These are phyloP conservation scores for Fomitiporia mediterranea DNA, from an alignment of 1,284 basidiomycete genomes.

Conservation along the genomic window DNA sequence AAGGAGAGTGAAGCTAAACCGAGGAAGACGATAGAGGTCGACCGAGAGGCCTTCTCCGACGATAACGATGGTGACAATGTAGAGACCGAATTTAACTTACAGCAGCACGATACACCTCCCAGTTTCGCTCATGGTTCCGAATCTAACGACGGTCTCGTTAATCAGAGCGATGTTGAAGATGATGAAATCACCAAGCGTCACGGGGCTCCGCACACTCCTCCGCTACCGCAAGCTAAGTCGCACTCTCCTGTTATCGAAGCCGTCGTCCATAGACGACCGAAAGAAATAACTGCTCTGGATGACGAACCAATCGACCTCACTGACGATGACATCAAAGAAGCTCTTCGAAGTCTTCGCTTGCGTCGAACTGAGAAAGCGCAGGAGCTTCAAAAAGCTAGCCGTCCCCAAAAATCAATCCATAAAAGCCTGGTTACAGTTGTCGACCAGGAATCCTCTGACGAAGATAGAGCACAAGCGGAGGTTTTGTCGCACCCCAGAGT, in stretches of 20 bases:
- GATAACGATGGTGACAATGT: not conserved
- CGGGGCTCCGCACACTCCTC: not conserved
- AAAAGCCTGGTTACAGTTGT: not conserved
- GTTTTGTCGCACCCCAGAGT: conserved; percentile 1
- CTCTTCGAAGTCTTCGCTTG: not conserved
- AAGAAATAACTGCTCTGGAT: not conserved
- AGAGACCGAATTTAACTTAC: not conserved
- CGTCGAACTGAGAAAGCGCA: not conserved
- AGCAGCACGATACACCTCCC: not conserved
- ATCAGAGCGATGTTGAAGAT: not conserved
- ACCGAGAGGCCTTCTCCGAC: too few relatives aligned
- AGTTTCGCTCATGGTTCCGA: not conserved
- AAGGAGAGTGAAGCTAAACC: not conserved
- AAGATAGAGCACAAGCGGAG: not conserved
- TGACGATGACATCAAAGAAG: conserved; percentile 17
- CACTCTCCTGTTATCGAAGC: not conserved
- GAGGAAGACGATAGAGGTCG: not conserved
- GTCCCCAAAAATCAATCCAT: not conserved
- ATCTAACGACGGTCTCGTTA: not conserved
- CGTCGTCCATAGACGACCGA: not conserved
- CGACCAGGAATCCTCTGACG: not conserved
- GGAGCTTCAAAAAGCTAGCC: not conserved
- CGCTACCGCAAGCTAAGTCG: not conserved
- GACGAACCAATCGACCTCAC: conserved; percentile 30
- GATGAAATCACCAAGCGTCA: not conserved